These are phyloP conservation scores for Epichloe baconii DNA, from an alignment of 2,329 filamentous ascomycete genomes.

Conservation along the genomic window DNA sequence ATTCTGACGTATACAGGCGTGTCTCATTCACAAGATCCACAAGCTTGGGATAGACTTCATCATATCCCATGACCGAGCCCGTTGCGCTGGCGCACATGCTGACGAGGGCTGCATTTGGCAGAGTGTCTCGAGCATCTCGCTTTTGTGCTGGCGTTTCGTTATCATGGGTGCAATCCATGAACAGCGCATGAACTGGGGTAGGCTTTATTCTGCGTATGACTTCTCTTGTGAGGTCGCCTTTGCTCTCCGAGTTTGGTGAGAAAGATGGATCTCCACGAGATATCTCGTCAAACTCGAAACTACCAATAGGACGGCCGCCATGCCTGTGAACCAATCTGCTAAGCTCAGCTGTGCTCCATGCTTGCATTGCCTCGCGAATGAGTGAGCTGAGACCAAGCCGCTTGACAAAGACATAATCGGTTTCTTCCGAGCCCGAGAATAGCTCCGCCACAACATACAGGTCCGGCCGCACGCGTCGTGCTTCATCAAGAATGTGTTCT, in stretches of 20 bases:
- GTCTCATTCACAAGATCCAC: slow-evolving; percentile 91
- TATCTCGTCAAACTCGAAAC: slow-evolving; percentile 87
- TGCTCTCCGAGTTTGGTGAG: slow-evolving; percentile 16
- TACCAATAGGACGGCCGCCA: slow-evolving; percentile 87
- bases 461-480: slow-evolving; percentile 75
- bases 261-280: slow-evolving; percentile 42
- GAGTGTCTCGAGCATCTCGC: slow-evolving; percentile 81
- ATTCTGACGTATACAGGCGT: slow-evolving; percentile 66
- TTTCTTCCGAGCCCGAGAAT: slow-evolving; percentile 90
- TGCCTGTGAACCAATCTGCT: slow-evolving; percentile 88
- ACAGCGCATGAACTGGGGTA: slow-evolving; percentile 82
- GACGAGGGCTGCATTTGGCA: slow-evolving; percentile 87
- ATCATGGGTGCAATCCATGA: slow-evolving; percentile 99
- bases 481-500: slow-evolving; percentile 87
- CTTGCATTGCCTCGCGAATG: slow-evolving; percentile 96
- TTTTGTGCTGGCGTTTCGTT: slow-evolving; percentile 96
- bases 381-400: slow-evolving; percentile 80
- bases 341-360: slow-evolving; percentile 88
- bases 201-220: slow-evolving; percentile 71
- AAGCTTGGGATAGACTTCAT: slow-evolving; percentile 86
- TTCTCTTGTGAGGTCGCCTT: slow-evolving; percentile 36
- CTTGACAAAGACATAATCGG: slow-evolving; percentile 93
- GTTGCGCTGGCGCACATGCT: slow-evolving; percentile 92
- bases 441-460: slow-evolving; percentile 89
- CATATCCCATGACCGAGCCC: slow-evolving; percentile 95